A percentile compares a stretch with the other conserved stretches of the same genome.
These are phyloP conservation scores for Mucor indicus DNA, from an alignment of 371 early-diverging fungal species.

Conservation along the genomic window DNA sequence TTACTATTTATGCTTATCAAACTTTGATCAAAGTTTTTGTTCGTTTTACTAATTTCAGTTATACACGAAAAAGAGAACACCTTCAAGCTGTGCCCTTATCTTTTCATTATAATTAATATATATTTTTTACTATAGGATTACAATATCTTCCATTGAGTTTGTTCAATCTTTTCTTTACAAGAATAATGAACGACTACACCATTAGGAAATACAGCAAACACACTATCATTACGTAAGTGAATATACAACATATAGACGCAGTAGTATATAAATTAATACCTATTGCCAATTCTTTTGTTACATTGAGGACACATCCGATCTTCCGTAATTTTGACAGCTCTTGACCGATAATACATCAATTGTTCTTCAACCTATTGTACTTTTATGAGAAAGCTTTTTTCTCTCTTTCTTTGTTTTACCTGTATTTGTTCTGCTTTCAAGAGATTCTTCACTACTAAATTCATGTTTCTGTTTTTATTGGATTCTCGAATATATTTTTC, in stretches of 20 bases:
- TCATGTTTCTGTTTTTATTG: slow-evolving; percentile 62
- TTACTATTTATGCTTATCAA: too few species aligned
- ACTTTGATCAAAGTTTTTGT: too few species aligned
- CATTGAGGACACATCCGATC: slow-evolving; percentile 82
- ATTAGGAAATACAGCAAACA: slow-evolving; percentile 76
- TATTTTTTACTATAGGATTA: slow-evolving; percentile 10
- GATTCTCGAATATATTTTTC: slow-evolving; percentile 69
- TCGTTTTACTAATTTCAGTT: too few species aligned
- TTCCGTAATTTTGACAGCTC: slow-evolving; percentile 71
- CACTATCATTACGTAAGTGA: slow-evolving; percentile 34
- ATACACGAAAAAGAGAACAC: too few species aligned
- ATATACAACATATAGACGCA: background rate
- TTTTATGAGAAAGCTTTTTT: background rate
- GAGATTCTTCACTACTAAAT: slow-evolving; percentile 67
- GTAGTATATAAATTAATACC: slow-evolving; percentile 31
- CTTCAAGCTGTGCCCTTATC: too few species aligned
- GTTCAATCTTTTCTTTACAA: slow-evolving; percentile 67
- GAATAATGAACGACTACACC: slow-evolving; percentile 76
- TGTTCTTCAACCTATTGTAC: slow-evolving; percentile 64
- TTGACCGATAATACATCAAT: slow-evolving; percentile 58
- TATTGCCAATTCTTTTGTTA: slow-evolving; percentile 76
- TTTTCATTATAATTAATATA: too few species aligned
- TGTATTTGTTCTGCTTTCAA: slow-evolving; percentile 69
- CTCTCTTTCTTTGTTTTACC: slow-evolving; percentile 47
- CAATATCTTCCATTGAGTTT: slow-evolving; percentile 44